These are phyloP conservation scores for Mycocentrospora acerina DNA, from an alignment of 2,329 filamentous ascomycete genomes.

Conservation along the genomic window DNA sequence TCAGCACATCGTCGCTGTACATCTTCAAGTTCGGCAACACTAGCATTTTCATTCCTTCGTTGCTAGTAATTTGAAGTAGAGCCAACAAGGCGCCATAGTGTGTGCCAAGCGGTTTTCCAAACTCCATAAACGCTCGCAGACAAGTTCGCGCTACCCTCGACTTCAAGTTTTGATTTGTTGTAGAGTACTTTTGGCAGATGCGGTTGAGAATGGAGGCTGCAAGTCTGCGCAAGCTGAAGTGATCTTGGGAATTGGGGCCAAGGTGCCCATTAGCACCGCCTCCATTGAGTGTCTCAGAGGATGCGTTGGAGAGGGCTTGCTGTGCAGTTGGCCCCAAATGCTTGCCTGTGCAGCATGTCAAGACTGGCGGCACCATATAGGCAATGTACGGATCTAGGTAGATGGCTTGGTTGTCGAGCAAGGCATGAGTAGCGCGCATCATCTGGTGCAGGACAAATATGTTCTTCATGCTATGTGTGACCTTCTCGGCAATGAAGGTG, in stretches of 20 bases:
- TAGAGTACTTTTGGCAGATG: conserved; percentile 78
- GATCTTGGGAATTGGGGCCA: conserved; percentile 42
- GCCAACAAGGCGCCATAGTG: conserved; percentile 89
- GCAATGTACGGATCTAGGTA: conserved; percentile 71
- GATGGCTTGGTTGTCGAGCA: conserved; percentile 80
- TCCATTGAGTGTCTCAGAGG: conserved; percentile 50
- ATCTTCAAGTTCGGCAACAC: conserved; percentile 66
- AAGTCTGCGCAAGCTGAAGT: conserved; percentile 82
- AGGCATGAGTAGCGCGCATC: conserved; percentile 83
- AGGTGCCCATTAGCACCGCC: conserved; percentile 27
- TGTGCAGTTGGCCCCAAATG: conserved; percentile 66
- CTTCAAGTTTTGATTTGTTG: conserved; percentile 78
- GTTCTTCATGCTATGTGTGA: conserved; percentile 90
- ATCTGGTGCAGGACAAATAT: conserved; percentile 86
- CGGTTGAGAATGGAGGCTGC: conserved; percentile 78
- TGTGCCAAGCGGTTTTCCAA: conserved; percentile 75
- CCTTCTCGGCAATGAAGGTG: conserved; percentile 92
- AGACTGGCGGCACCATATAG: conserved; percentile 77
- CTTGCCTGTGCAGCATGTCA: conserved; percentile 87
- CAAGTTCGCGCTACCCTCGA: conserved; percentile 90
- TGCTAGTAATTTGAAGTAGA: conserved; percentile 72
- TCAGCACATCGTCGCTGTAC: conserved; percentile 61
- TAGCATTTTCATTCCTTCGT: conserved; percentile 62
- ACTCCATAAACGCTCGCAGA: conserved; percentile 88
- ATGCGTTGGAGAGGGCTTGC: conserved; percentile 51